Evolutionary conservation across 768 basidiomycete species (phyloP).

Genomic region (Myochromella boudieri): DNA sequence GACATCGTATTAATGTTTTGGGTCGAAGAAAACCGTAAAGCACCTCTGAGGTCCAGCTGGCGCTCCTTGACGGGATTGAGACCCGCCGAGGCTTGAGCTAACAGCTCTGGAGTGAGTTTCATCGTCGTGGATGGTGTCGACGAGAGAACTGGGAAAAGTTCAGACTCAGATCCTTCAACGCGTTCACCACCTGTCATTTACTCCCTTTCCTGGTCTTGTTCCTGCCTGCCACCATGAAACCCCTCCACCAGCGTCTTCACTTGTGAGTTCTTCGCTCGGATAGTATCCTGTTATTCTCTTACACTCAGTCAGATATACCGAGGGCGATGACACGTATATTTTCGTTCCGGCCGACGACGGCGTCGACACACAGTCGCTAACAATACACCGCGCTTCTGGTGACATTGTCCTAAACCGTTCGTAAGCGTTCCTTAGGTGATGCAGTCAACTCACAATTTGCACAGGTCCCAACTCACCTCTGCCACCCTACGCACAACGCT

Average conservation of each 20-base stretch:
- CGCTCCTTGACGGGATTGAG: constrained; percentile 86
- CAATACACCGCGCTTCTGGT: constrained; percentile 72
- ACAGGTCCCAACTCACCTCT: constrained; percentile 55
- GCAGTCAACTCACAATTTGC: constrained; percentile 3
- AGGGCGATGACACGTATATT: constrained; percentile 74
- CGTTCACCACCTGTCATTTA: constrained; percentile 9
- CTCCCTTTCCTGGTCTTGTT: constrained; percentile 9
- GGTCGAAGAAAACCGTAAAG: constrained; percentile 17
- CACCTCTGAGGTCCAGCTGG: constrained; percentile 89
- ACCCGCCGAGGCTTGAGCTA: constrained; percentile 76
- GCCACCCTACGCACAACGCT: constrained; percentile 56
- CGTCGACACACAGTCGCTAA: constrained; percentile 61
- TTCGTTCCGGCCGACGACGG: constrained; percentile 67
- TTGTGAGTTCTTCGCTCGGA: constrained; percentile 52
- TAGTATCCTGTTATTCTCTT: neutral
- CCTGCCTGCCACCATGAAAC: constrained; percentile 49
- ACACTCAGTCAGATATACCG: constrained; percentile 52
- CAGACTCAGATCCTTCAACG: constrained; percentile 39
- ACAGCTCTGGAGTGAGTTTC: constrained; percentile 94
- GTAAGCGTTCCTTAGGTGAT: constrained; percentile 19
- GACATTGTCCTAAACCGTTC: constrained; percentile 71
- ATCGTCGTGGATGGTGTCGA: constrained; percentile 44
- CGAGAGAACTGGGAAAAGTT: constrained; percentile 29
- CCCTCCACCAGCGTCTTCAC: constrained; percentile 71
- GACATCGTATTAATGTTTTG: constrained; percentile 22